Base-by-base conservation (phyloP, 2,329 filamentous ascomycete genomes). In the Monosporascus sp. region DNA sequence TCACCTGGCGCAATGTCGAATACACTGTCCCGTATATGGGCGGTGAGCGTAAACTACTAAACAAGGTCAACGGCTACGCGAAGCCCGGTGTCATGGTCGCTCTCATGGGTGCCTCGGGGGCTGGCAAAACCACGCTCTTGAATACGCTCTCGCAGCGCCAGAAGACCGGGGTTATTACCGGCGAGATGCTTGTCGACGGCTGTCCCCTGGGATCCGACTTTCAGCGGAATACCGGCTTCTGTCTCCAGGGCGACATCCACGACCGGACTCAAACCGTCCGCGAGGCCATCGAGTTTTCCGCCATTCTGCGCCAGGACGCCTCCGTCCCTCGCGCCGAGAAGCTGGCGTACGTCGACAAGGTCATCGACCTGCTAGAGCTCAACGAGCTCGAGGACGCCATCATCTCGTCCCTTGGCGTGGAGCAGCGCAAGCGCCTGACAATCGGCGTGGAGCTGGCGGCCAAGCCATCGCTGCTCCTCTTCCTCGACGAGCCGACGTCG, bases 301-400 rank as follows among this genome's bases (percentile, higher is more conserved):
- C 92, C 16, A 68, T 93, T 3, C 84, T 97, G 26, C 87, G 92
- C 55, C 92, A 96, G 65, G 91, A 92, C 1, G 82, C 82, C 38
- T 77, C 86, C 50, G 79, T 89, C n/a, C 77, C 88, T 5, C 79
- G 78, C 8, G 72, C 81, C 20, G 91, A 96, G 68, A 96, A 96
- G 74, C 71, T 93, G 16, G 87, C 84, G 2, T 96, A 96, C 60
- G 91, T 96, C n/a, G 87, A 94, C 51, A 88, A 96, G 68, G 89
- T 96, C 20, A 95, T 97, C 66, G 89, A 89, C 70, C 80, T 97
- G 24, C 78, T 97, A 8, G 91, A 94, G 60, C 73, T 89, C 1
- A 73, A 81, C 17, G 79, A 87, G 31, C 78, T 88, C 37, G 78
- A 87, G 61, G 85, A 90, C 63, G 86, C 85, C 14, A 75, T 89